Base-by-base conservation (phyloP, 306 rosid genomes). In the Prunus salicina region DNA sequence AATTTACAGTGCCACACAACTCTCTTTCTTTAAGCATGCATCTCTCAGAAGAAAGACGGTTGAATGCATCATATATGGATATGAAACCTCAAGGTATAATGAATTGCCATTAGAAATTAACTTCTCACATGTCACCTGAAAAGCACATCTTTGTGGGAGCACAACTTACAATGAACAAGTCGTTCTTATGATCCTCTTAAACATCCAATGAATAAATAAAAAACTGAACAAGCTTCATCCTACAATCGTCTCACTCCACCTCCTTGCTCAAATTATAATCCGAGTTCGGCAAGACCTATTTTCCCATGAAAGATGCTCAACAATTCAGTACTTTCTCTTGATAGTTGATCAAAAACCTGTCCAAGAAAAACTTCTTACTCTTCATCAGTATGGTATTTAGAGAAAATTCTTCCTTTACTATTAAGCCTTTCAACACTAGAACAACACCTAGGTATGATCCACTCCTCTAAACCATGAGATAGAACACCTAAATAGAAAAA, bases 401-500 rank as follows among this genome's bases (percentile, higher is more conserved):
- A 6, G 41, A 18, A 19, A 15, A 19, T 12, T 53, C 14, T 34
- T 15, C 49, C 64, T 53, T n/a, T 7, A 8, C 27, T 12, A 78
- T 73, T 19, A 69, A 71, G 64, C 76, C 79, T 67, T 46, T 78
- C 6, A 62, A 32, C 50, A 53, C 46, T 25, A 87, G 77, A 70
- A 77, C 6, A 79, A 55, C 78, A 81, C 74, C 91, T 85, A 10
- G 91, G 86, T 0, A 70, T 77, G 13, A 83, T 19, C 46, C 76
- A 77, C 71, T 67, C 81, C 82, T 85, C 83, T 71, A 88, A 71
- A 68, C 74, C 76, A 18, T 19, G 51, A 27, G 3, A 3, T 5
- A 81, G 30, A 57, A 83, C 3, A 4, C 0, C 19, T 4, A 86
- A 80, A 46, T 8, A 0, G 12, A 15, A 30, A 82, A 71, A 51